Conservation (phyloP, 495 filamentous ascomycete species). For the Aspergillus heteromorphus region DNA sequence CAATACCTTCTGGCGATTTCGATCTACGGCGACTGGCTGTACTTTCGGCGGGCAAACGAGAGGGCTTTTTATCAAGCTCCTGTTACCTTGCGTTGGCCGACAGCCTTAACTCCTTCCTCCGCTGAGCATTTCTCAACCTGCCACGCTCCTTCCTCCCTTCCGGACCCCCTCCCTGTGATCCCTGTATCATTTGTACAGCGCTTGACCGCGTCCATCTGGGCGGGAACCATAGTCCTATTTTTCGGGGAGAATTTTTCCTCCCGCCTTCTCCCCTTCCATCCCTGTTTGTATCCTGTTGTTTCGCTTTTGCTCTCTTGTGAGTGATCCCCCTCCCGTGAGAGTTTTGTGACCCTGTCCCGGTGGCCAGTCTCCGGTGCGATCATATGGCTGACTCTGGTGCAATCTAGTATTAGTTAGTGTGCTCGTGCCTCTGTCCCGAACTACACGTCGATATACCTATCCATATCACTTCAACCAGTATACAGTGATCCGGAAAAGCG, state of each 20-base stretch:
- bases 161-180: constrained; percentile 30
- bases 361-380: not conserved
- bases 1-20: constrained; percentile 27
- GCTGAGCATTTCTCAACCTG: constrained; percentile 26
- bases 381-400: constrained; percentile 10
- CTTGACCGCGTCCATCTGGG: constrained; percentile 18
- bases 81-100: constrained; percentile 36
- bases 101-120: constrained; percentile 17
- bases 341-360: not conserved
- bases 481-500: not conserved
- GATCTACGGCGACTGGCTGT: constrained; percentile 28
- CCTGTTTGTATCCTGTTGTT: constrained; percentile 4
- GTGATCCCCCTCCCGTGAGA: not conserved
- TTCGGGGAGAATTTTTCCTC: constrained; percentile 1
- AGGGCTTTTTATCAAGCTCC: constrained; percentile 29
- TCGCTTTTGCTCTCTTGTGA: constrained; percentile 7
- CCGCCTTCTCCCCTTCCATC: not conserved
- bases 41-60: constrained; percentile 31
- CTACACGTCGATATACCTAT: not conserved
- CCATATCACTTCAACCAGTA: not conserved
- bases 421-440: constrained; percentile 3
- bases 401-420: constrained; percentile 4
- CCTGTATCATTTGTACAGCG: constrained; percentile 36
- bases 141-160: constrained; percentile 25
- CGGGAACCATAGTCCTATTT: constrained; percentile 17